Percentiles rank a stretch among this genome's conserved stretches.
phyloP scores from a whole-genome alignment of 2,329 filamentous ascomycete genomes.

The Cadophora luteo-olivacea region DNA sequence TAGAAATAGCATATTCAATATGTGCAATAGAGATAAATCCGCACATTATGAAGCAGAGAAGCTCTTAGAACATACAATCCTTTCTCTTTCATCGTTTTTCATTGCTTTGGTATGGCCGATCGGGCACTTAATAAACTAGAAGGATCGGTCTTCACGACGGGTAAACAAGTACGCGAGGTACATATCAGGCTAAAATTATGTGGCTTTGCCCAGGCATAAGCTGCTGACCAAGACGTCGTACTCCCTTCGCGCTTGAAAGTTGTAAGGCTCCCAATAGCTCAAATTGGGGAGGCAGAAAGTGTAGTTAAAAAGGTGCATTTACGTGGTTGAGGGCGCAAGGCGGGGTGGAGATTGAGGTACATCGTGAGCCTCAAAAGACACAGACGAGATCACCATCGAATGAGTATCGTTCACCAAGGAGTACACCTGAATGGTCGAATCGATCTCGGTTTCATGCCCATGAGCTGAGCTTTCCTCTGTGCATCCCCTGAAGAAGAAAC shows the following conservation, averaged over 20 bases:
- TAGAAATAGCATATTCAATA: neutral
- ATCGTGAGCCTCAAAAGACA: neutral
- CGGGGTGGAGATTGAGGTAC: neutral
- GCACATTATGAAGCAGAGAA: neutral
- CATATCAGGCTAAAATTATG: neutral
- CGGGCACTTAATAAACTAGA: neutral
- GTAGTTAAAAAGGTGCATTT: neutral
- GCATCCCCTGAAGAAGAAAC: neutral
- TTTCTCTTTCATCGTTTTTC: neutral
- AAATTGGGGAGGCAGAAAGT: neutral
- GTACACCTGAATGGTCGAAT: neutral
- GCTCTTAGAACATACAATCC: neutral
- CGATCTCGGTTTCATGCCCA: neutral
- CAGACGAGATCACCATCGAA: neutral
- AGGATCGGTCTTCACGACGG: neutral
- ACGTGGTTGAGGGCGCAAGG: neutral
- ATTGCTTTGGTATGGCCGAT: neutral
- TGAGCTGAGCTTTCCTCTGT: neutral
- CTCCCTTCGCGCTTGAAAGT: neutral
- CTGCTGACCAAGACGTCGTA: neutral
- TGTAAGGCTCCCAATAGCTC: neutral
- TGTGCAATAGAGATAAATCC: neutral
- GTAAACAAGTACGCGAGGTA: neutral
- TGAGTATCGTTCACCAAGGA: neutral
- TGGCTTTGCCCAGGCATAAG: neutral